A percentile compares a stretch with the other conserved stretches of the same genome.
These are phyloP conservation scores for Mycosphaerella arachidis DNA, from an alignment of 2,329 filamentous ascomycete species.

Conservation along the genomic window DNA sequence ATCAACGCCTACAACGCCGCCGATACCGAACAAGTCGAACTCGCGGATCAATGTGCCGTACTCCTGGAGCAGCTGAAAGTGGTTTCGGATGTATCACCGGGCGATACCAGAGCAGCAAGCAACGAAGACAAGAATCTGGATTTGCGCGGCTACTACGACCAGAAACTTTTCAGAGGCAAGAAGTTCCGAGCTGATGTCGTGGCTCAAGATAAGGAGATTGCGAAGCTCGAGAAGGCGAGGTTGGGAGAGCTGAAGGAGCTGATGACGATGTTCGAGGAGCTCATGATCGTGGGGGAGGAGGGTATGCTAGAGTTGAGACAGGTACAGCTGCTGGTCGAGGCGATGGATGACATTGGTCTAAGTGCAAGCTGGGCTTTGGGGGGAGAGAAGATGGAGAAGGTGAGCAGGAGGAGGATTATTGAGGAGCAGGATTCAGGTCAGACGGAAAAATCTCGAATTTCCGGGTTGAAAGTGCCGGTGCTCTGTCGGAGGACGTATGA, in stretches of 20 bases:
- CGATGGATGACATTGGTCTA: slow-evolving; percentile 8
- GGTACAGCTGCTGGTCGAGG: slow-evolving; percentile 1
- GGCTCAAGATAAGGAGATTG: slow-evolving; percentile 2
- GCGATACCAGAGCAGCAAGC: too few species aligned
- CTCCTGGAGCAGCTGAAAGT: slow-evolving; percentile 1
- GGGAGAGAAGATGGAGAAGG: neutral
- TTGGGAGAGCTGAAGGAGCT: slow-evolving; percentile 4
- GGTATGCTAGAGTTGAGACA: neutral
- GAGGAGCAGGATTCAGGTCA: neutral
- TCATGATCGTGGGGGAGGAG: slow-evolving; percentile 4
- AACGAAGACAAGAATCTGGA: neutral
- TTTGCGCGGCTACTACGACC: neutral
- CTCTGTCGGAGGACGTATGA: too few species aligned
- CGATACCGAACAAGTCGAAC: neutral
- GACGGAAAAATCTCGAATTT: too few species aligned
- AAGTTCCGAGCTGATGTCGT: neutral
- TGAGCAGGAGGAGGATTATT: neutral
- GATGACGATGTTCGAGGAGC: slow-evolving; percentile 2
- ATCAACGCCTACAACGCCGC: slow-evolving; percentile 1
- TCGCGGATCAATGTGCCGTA: neutral
- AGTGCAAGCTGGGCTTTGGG: slow-evolving; percentile 1
- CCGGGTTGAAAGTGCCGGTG: too few species aligned
- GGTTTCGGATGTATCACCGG: neutral
- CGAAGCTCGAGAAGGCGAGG: slow-evolving; percentile 1
- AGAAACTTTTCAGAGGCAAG: slow-evolving; percentile 4